phyloP scores from a whole-genome alignment of 2,329 filamentous ascomycete genomes.

The Botryosphaeria agaves region DNA sequence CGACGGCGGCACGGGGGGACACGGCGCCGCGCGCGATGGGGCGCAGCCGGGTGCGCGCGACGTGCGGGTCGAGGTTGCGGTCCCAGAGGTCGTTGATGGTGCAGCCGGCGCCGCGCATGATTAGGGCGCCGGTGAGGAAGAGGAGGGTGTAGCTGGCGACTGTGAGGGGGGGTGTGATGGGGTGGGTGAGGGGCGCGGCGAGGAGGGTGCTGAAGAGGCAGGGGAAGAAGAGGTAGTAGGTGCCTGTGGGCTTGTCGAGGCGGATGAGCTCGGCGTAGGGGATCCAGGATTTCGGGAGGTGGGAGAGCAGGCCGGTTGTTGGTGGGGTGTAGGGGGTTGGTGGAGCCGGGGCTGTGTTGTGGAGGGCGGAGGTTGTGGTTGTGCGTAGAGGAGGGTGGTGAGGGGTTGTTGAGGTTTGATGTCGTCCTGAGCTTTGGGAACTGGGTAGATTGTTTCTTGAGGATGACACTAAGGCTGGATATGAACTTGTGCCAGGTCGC shows the following conservation, averaged over 20 bases:
- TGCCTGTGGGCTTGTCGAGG: constrained; percentile 64
- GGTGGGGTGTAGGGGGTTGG: constrained; percentile 42
- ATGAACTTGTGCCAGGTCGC: too few relatives aligned
- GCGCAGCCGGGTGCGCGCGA: constrained; percentile 56
- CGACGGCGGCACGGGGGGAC: constrained; percentile 50
- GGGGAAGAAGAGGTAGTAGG: constrained; percentile 73
- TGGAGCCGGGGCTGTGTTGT: not conserved
- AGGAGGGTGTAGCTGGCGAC: constrained; percentile 47
- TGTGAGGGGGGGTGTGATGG: constrained; percentile 40
- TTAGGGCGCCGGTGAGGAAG: constrained; percentile 58
- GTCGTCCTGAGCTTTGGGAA: too few relatives aligned
- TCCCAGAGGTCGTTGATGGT: constrained; percentile 88
- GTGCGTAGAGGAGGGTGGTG: too few relatives aligned
- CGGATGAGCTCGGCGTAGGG: constrained; percentile 73
- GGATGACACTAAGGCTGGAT: too few relatives aligned
- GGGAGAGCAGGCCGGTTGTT: constrained; percentile 50
- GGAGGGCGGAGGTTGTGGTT: not conserved
- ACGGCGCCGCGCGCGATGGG: constrained; percentile 69
- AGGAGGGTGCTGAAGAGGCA: constrained; percentile 72
- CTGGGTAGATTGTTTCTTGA: too few relatives aligned
- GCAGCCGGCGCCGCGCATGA: constrained; percentile 80
- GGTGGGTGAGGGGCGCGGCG: constrained; percentile 51
- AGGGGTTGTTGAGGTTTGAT: too few relatives aligned
- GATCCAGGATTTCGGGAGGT: constrained; percentile 50
- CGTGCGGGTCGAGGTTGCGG: constrained; percentile 67